Evolutionary conservation across 2,329 filamentous ascomycete genomes (phyloP), one percentile per base, ranked within the genome.

Genomic region (Allantophomopsis cytisporea): DNA sequence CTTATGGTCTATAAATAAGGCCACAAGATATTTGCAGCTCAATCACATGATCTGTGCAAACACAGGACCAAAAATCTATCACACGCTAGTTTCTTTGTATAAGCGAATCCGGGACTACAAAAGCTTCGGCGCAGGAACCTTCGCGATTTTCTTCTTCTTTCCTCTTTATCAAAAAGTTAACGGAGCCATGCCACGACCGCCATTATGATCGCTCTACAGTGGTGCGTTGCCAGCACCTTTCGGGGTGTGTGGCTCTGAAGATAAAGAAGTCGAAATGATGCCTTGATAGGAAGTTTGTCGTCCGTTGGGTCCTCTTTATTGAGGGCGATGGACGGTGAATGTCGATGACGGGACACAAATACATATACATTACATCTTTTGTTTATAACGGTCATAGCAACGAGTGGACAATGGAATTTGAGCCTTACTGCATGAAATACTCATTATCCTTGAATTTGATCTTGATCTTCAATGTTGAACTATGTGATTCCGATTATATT

Each of bases 141-240:
- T 34, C 31, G 31, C 31, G 31, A 14, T 34, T 34, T 13, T 34
- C 13, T 14, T 28, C 15, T 34, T 56, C 59, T 65, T 63, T 59
- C 63, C 59, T 61, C 57, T 60, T 60, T 59, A 71, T 70, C 66
- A 76, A 78, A 77, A 76, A 73, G 54, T 54, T 5, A 67, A 69
- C 70, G 63, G 69, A 71, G 63, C 71, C 69, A 71, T n/a, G 77
- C 77, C 77, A 82, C 77, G 76, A 80, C 75, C 71, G 64, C 68
- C 70, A 73, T 68, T 63, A 62, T 60, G 62, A 60, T 57, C 58
- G 59, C 60, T 59, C 58, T 58, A 76, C 70, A 72, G 68, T 75
- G 72, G 65, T 66, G 71, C 60, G 75, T 80, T 81, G 77, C 77
- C 77, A 80, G 76, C 69, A 66, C 62, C 62, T 60, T 57, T 46